These are phyloP conservation scores for Conringia planisiliqua DNA, from an alignment of 345 rosid species.

Conservation along the genomic window DNA sequence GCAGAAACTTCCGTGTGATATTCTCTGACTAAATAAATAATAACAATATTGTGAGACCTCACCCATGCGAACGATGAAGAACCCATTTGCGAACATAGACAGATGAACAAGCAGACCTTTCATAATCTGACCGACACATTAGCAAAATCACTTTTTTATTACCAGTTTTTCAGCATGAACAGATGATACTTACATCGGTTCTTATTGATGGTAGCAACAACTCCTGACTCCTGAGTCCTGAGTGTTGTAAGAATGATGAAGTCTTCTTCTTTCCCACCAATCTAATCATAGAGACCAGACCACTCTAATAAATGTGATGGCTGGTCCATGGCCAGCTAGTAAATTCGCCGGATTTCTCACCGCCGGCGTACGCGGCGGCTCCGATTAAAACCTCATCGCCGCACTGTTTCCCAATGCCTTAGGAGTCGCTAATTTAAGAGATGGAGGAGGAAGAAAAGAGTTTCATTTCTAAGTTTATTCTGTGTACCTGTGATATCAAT, in stretches of 20 bases:
- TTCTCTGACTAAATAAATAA: background rate
- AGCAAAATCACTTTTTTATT: background rate
- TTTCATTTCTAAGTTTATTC: background rate
- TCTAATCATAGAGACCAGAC: background rate
- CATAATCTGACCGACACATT: background rate
- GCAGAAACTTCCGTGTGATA: slow-evolving; percentile 13
- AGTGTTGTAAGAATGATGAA: background rate
- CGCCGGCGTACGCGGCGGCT: too few relatives aligned
- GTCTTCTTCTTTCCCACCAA: background rate
- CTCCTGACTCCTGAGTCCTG: background rate
- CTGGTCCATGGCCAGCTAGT: slow-evolving; percentile 46
- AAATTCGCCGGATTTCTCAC: slow-evolving; percentile 70
- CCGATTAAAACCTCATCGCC: background rate
- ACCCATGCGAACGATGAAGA: background rate
- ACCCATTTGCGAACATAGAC: background rate
- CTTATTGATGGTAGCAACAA: background rate
- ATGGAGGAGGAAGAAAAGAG: background rate
- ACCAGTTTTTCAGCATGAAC: background rate
- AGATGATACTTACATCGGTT: background rate
- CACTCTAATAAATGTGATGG: background rate
- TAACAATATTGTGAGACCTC: background rate
- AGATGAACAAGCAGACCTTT: background rate
- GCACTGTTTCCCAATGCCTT: too few relatives aligned
- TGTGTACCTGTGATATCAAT: background rate
- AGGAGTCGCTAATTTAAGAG: background rate